Base-by-base conservation (phyloP, 805 yeast species). In the Zygotorulaspora chibaensis region DNA sequence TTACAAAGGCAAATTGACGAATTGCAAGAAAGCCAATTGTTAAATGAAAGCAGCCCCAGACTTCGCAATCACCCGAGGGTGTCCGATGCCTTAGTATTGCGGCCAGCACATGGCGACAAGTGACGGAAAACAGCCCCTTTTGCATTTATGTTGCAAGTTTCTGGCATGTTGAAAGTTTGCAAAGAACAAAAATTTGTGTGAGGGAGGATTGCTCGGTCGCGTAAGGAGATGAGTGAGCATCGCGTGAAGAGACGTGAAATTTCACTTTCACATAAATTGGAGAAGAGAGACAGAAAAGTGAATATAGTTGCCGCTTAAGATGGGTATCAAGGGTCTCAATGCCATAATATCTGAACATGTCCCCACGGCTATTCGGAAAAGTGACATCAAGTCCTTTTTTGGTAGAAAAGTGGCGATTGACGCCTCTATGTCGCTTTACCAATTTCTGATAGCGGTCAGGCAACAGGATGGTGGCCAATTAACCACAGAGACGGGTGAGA, bases 391-490 rank as follows among this genome's bases (percentile, higher is more conserved):
- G 67, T 74, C 85, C 12, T 77, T 89, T 38, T 84, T 87, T 59
- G 99, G 99, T 1, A 73, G 98, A 37, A 93, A 93, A 70, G 96
- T 93, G n/a, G 99, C 99, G 48, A 90, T 93, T 49, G 76, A 86
- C 69, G 95, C 95, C 2, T 90, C 98, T 8, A 93, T 93, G 99
- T 88, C 96, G 54, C 73, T 93, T 34, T 93, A 93, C 63, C 99
- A 93, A 67, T 93, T 91, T 61, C 73, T 93, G 40, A 90, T 93
- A 60, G 97, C 98, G 0, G 99, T 93, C 3, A 77, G 99, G 61
- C 98, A 91, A 57, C 89, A 85, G 46, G 98, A 93, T 60, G 99
- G 99, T n/a, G 88, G 81, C 51, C 95, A 89, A 62, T 73, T 93
- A 59, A 82, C 93, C 18, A 84, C 80, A 52, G 96, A 87, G 33